Conservation (phyloP, 139 green algal genomes). For the Coelastrella sp. region DNA sequence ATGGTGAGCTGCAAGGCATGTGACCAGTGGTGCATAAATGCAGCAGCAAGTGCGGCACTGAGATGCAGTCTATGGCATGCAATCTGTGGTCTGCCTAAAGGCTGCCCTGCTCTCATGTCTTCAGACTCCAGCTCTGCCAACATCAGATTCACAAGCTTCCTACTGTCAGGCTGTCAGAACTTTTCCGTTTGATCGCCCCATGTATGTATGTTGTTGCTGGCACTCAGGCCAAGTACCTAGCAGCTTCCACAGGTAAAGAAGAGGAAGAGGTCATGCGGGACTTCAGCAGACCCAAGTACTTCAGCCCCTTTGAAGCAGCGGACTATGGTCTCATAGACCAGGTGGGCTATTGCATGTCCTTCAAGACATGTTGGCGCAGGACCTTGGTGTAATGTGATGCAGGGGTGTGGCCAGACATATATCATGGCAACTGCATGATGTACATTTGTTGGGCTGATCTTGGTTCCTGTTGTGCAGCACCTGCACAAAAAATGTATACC, state of each 20-base stretch:
- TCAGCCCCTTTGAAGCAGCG: slow-evolving; percentile 91
- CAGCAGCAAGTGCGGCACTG: background rate
- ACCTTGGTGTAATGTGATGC: no score
- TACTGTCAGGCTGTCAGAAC: no score
- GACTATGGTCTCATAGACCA: slow-evolving; percentile 96
- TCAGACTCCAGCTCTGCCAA: no score
- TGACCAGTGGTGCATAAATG: background rate
- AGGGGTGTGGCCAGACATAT: no score
- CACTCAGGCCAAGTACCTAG: slow-evolving; percentile 74
- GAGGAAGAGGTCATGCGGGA: slow-evolving; percentile 87
- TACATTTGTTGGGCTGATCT: no score
- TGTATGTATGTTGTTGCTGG: background rate
- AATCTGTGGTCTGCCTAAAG: background rate
- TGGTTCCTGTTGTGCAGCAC: no score
- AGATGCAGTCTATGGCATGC: no score
- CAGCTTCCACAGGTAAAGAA: slow-evolving; percentile 82
- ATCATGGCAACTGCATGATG: no score
- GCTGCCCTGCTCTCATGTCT: no score
- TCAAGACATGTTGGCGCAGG: no score
- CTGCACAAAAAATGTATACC: no score
- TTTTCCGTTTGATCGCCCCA: background rate
- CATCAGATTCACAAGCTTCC: no score
- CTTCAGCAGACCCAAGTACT: slow-evolving; percentile 92
- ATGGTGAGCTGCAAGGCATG: slow-evolving; percentile 70
- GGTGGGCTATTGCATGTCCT: slow-evolving; percentile 57